Base-by-base conservation (phyloP, 208 protist species). In the Crithidia mellificae region DNA sequence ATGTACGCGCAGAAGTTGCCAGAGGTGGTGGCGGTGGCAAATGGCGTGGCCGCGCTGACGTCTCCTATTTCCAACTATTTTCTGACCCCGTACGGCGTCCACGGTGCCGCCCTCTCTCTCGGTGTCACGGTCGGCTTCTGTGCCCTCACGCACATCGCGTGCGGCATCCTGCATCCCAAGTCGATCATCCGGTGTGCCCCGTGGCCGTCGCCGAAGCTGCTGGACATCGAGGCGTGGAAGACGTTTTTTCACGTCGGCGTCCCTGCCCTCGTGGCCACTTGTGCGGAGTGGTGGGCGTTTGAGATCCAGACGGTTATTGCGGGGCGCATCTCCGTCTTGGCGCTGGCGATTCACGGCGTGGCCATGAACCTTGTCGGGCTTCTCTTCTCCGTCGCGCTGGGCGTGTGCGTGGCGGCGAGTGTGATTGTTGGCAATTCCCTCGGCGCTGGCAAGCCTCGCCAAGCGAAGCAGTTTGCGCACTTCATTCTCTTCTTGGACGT, bases 231-330 rank as follows among this genome's bases (percentile, higher is more conserved):
- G 20, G 77, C 71, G 20, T 88, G 79, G 83, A 72, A 61, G 24
- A 56, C 51, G 19, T 90, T 91, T 68, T 74, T 91, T 25, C 66
- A 47, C 19, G 64, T 90, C 9, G 88, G 83, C 30, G 38, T 87
- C 25, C 84, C 84, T 6, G 84, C 84, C 2, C 38, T 89, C 5
- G 47, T 93, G 14, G 72, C 80, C 19, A 82, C 83, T 15, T 89
- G 84, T 58, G 72, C 84, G 34, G 88, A 93, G 69, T 93, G 84
- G 82, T 93, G 84, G 81, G 80, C 80, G 11, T 93, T 93, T 56
- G 80, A 91, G 63, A 63, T 91, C 17, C 79, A 90, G 49, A 79
- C 74, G 8, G 72, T 87, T 14, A 80, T 93, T 14, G 83, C 84
- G 1, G 46, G 72, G 7, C 27, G 44, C 6, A 85, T 91, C 39